A percentile compares a stretch with the other conserved stretches of the same genome.
Evolutionary conservation across 2,329 filamentous ascomycete species (phyloP).

Genomic region (Dryadomyces quercus-mongolicae): DNA sequence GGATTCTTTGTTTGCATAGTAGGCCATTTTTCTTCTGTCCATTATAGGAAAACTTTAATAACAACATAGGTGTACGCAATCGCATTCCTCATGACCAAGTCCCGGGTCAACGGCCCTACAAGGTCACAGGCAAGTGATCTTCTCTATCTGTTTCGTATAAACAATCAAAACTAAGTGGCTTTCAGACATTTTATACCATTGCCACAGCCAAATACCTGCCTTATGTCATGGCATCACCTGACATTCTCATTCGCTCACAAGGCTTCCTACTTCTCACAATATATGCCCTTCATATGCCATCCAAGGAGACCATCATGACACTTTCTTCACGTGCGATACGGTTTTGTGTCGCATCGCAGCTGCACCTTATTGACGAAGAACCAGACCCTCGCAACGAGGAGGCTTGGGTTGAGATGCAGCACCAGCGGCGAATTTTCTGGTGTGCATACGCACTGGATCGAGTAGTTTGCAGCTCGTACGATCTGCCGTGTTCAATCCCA

Average conservation of each 20-base stretch:
- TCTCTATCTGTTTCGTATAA: no score
- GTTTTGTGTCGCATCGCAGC: constrained; percentile 17
- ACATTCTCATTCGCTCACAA: constrained; percentile 12
- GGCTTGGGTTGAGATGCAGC: constrained; percentile 11
- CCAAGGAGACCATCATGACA: constrained; percentile 16
- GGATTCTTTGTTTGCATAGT: constrained; percentile 19
- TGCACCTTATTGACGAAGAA: constrained; percentile 16
- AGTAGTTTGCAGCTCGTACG: constrained; percentile 15
- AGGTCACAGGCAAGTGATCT: neutral
- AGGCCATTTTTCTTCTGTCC: neutral
- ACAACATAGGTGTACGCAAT: constrained; percentile 8
- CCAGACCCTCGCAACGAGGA: neutral
- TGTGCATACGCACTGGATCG: constrained; percentile 19
- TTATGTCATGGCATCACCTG: constrained; percentile 5
- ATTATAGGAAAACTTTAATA: neutral
- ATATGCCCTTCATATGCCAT: constrained; percentile 17
- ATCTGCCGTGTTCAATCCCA: constrained; percentile 15
- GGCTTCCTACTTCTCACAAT: constrained; percentile 14
- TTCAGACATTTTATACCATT: constrained; percentile 12
- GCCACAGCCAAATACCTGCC: constrained; percentile 3
- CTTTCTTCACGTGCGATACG: constrained; percentile 16
- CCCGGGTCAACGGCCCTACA: constrained; percentile 5
- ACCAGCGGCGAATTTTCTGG: constrained; percentile 19
- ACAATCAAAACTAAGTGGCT: no score
- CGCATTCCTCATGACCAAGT: constrained; percentile 10